Percentiles rank a stretch among this genome's conserved stretches.
phyloP scores from a whole-genome alignment of 1,284 basidiomycete species.

The Sporisorium iseilematis-ciliati region DNA sequence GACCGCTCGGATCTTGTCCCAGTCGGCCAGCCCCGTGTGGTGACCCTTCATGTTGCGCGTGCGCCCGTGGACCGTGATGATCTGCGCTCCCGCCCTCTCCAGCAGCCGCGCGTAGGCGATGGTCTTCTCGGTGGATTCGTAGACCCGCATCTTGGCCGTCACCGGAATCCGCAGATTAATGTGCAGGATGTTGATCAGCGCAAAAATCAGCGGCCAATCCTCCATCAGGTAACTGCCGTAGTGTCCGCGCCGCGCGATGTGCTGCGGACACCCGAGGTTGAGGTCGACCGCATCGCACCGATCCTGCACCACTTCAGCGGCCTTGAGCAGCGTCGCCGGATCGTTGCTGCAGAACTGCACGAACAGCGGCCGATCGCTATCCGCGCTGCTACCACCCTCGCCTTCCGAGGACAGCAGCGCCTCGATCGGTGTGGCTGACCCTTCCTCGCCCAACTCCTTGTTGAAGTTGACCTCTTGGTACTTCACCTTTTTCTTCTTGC shows the following conservation, averaged over 20 bases:
- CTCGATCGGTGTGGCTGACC: slow-evolving; percentile 21
- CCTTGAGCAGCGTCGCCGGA: slow-evolving; percentile 76
- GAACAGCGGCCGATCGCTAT: slow-evolving; percentile 83
- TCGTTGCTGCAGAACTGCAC: slow-evolving; percentile 94
- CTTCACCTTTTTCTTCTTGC: slow-evolving; percentile 50
- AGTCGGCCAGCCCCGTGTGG: slow-evolving; percentile 81
- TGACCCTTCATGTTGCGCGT: slow-evolving; percentile 92
- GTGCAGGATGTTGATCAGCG: slow-evolving; percentile 73
- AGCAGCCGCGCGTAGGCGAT: slow-evolving; percentile 94
- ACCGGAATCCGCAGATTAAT: slow-evolving; percentile 86
- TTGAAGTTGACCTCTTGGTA: slow-evolving; percentile 56
- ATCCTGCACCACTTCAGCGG: slow-evolving; percentile 60
- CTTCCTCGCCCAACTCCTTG: slow-evolving; percentile 54
- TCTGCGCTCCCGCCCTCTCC: slow-evolving; percentile 92
- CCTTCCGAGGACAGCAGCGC: slow-evolving; percentile 8
- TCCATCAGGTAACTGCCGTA: slow-evolving; percentile 95
- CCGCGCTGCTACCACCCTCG: slow-evolving; percentile 29
- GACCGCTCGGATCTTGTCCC: slow-evolving; percentile 82
- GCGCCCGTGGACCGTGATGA: slow-evolving; percentile 92
- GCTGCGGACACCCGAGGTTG: slow-evolving; percentile 92
- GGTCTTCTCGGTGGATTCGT: slow-evolving; percentile 85
- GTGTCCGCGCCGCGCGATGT: slow-evolving; percentile 86
- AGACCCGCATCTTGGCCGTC: slow-evolving; percentile 95
- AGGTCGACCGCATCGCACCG: slow-evolving; percentile 86
- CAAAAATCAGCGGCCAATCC: slow-evolving; percentile 81